phyloP scores from a whole-genome alignment of 257 asterid genomes.

The Solanum rostratum region DNA sequence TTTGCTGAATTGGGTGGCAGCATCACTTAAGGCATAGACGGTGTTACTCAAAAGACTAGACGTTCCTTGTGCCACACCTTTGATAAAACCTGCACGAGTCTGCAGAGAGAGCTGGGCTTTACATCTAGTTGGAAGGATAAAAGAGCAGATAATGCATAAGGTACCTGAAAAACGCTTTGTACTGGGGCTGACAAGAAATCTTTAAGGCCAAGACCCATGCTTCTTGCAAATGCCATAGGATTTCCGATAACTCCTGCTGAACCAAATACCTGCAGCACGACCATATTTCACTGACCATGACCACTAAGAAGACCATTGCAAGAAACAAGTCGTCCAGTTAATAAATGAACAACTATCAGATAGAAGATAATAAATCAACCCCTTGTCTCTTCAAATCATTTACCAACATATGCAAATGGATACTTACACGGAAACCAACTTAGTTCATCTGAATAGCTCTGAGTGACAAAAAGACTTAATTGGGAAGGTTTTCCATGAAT shows the following conservation, averaged over 20 bases:
- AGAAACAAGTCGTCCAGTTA: not conserved
- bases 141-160: not conserved
- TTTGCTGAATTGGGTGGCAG: conserved; percentile 93
- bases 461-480: not conserved
- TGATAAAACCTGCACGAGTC: conserved; percentile 89
- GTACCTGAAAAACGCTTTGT: conserved; percentile 76
- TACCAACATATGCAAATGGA: not conserved
- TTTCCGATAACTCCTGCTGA: conserved; percentile 98
- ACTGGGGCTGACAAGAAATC: conserved; percentile 88
- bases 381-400: not conserved
- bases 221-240: conserved; percentile 93
- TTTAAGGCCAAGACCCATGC: conserved; percentile 85
- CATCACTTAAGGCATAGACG: conserved; percentile 90
- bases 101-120: conserved; percentile 26
- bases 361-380: not conserved
- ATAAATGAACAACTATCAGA: not conserved
- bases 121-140: not conserved
- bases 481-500: not conserved
- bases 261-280: conserved; percentile 65
- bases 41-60: conserved; percentile 92
- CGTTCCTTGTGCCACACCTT: conserved; percentile 97
- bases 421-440: not conserved
- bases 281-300: not conserved
- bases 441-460: not conserved
- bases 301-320: not conserved